Evolutionary conservation across 2,329 filamentous ascomycete genomes (phyloP).

Genomic region (Cadophora malorum): DNA sequence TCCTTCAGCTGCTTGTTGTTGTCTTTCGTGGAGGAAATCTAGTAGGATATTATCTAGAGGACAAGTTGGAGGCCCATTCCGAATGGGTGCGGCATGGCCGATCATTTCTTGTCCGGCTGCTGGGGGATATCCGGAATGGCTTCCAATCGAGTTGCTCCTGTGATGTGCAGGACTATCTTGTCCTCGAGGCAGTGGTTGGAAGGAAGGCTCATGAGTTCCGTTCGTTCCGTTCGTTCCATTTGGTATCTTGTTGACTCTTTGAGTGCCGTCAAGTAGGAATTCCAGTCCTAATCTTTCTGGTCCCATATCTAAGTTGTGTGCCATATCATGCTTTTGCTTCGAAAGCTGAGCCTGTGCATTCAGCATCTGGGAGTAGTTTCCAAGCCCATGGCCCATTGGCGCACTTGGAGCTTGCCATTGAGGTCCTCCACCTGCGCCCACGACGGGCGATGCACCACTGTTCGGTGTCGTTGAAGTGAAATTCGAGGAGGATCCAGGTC

Average conservation of each 20-base stretch:
- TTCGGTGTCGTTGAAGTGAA: conserved; percentile 50
- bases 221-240: conserved; percentile 56
- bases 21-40: conserved; percentile 76
- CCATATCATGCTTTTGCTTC: conserved; percentile 57
- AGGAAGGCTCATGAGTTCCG: conserved; percentile 53
- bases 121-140: conserved; percentile 40
- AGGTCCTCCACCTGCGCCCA: conserved; percentile 42
- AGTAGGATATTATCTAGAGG: conserved; percentile 80
- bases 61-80: conserved; percentile 73
- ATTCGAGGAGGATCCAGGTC: conserved; percentile 41
- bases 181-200: conserved; percentile 30
- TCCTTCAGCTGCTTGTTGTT: conserved; percentile 69
- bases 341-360: conserved; percentile 45
- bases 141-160: conserved; percentile 38
- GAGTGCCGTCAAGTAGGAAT: conserved; percentile 70
- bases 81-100: conserved; percentile 48
- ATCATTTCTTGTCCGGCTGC: conserved; percentile 36
- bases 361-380: conserved; percentile 43
- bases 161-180: conserved; percentile 33
- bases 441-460: conserved; percentile 48
- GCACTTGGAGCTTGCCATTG: conserved; percentile 44
- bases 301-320: conserved; percentile 65
- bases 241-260: conserved; percentile 59
- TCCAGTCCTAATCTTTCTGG: conserved; percentile 74
- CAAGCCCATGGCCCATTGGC: conserved; percentile 38